phyloP scores from a whole-genome alignment of 1,284 basidiomycete genomes.

The Rhodotorula sp. region DNA sequence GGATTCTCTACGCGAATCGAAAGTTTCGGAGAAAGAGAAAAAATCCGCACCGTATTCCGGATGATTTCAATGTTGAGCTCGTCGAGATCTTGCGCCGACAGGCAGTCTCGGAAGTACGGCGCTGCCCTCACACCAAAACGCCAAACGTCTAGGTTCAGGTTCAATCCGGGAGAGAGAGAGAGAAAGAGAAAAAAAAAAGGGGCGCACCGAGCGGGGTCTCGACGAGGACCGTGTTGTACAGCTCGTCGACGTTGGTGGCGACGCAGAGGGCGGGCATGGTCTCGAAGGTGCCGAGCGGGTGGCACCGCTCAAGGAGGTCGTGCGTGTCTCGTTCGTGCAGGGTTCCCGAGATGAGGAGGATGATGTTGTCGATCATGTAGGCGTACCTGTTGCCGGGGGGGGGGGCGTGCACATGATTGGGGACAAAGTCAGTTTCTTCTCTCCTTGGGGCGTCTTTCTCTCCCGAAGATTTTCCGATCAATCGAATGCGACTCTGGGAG shows the following conservation, averaged over 20 bases:
- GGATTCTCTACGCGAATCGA: no score
- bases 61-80: constrained; percentile 99
- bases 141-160: no score
- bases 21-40: fast-evolving
- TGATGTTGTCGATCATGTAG: constrained; percentile 99
- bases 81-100: constrained; percentile 92
- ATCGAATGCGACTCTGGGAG: no score
- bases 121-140: constrained; percentile 56
- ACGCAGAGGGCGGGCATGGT: constrained; percentile 99
- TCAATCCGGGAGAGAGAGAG: background rate
- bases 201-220: constrained; percentile 88
- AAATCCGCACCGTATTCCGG: constrained; percentile 68
- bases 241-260: constrained; percentile 97
- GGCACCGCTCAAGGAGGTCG: constrained; percentile 92
- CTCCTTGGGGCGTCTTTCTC: background rate
- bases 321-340: constrained; percentile 96
- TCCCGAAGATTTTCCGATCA: no score
- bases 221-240: constrained; percentile 94
- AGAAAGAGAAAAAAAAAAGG: background rate
- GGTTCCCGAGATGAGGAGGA: constrained; percentile 95
- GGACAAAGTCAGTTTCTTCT: no score
- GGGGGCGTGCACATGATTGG: background rate
- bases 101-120: constrained; percentile 93
- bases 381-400: constrained; percentile 63
- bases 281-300: constrained; percentile 95